Conservation (phyloP, 2,329 filamentous ascomycete genomes). For the Diaporthe capsici region DNA sequence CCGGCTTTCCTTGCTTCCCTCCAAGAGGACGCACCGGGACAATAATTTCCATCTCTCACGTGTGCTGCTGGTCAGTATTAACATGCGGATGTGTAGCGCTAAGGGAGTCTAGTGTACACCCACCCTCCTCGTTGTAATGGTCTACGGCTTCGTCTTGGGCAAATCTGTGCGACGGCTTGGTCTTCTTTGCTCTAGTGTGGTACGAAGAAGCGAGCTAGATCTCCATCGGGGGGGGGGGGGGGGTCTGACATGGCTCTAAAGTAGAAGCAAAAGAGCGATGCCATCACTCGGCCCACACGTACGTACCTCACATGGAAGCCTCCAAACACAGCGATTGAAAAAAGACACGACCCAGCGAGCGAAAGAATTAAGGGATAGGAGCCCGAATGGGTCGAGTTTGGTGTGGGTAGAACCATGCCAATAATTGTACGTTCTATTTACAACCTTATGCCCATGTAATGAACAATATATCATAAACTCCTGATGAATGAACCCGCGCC, state of each 20-base stretch:
- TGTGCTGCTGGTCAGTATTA: background rate
- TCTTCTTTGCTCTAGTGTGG: no score
- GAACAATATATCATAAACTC: background rate
- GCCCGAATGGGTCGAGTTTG: background rate
- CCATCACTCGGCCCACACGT: background rate
- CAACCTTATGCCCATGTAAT: background rate
- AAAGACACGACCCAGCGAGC: background rate
- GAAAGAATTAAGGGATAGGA: background rate
- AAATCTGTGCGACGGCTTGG: no score
- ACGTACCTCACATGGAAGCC: background rate
- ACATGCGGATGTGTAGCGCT: background rate
- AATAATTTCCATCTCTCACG: background rate
- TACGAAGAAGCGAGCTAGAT: no score
- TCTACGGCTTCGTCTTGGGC: no score
- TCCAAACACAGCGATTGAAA: background rate
- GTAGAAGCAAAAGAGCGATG: no score
- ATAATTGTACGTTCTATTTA: background rate
- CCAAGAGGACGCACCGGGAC: no score
- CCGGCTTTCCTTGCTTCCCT: background rate
- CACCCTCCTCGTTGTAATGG: no score
- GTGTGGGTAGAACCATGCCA: background rate
- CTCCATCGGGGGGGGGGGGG: no score
- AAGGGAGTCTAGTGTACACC: no score
- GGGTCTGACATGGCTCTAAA: no score
- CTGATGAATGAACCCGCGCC: background rate